A percentile compares a stretch with the other conserved stretches of the same genome.
Evolutionary conservation across 192 early-diverging fungal genomes (phyloP).

Genomic region (Podila epicladia): DNA sequence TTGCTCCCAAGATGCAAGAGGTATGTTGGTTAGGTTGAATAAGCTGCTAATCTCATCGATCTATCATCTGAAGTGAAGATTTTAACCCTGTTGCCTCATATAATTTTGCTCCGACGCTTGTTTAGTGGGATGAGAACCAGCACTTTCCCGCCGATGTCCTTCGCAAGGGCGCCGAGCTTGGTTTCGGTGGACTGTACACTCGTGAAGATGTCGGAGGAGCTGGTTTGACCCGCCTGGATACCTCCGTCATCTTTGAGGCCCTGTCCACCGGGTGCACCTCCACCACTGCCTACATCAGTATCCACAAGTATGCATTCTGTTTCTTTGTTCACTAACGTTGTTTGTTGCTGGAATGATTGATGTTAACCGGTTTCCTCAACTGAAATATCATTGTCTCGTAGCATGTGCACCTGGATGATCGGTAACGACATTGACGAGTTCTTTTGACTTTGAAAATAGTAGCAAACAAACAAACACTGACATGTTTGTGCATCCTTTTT

Average conservation of each 20-base stretch:
- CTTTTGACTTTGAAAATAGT: not conserved
- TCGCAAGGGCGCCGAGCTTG: slow-evolving; percentile 62
- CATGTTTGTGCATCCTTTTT: not conserved
- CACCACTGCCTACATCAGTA: slow-evolving; percentile 65
- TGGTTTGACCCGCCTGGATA: slow-evolving; percentile 58
- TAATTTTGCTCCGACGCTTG: not conserved
- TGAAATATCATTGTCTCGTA: not conserved
- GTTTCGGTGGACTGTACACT: slow-evolving; percentile 61
- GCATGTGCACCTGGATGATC: slow-evolving; percentile 69
- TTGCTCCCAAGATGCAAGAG: slow-evolving; percentile 66
- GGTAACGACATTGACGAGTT: slow-evolving; percentile 17
- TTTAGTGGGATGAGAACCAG: slow-evolving; percentile 62
- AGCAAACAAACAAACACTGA: not conserved
- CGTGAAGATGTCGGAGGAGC: slow-evolving; percentile 61
- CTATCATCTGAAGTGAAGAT: too few species aligned
- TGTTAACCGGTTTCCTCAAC: not conserved
- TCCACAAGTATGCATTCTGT: slow-evolving; percentile 57
- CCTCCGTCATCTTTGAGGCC: slow-evolving; percentile 66
- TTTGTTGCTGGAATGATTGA: too few species aligned
- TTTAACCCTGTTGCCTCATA: not conserved
- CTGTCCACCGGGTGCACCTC: slow-evolving; percentile 60
- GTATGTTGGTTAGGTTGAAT: not conserved
- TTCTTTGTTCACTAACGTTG: not conserved
- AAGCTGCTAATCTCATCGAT: too few species aligned
- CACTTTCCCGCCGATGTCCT: slow-evolving; percentile 58